Base-by-base conservation (phyloP, 2,329 filamentous ascomycete genomes). In the Endoconidiophora polonica region DNA sequence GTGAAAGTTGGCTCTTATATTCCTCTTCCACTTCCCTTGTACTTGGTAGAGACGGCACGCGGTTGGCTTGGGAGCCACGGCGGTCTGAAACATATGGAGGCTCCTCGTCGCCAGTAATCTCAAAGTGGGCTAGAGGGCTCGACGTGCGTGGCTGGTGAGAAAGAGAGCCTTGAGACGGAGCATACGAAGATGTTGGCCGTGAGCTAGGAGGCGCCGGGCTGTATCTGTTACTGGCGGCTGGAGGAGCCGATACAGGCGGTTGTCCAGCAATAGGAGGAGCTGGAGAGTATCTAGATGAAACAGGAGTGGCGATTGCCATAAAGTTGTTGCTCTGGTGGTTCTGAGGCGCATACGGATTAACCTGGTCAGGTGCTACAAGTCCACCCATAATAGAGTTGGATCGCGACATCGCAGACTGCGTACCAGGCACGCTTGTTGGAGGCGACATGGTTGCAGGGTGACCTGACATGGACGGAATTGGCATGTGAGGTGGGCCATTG, bases 61-160 rank as follows among this genome's bases (percentile, higher is more conserved):
- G 67, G 41, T 69, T 74, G 5, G 76, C 59, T 43, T 70, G 68
- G 36, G 72, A 73, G 66, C 52, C 73, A 68, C n/a, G 64, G 56
- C 37, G 66, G 59, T n/a, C 60, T 54, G 14, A 55, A 55, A n/a
- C 75, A 72, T 4, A 61, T 7, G 16, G 38, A 54, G 61, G 60
- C 5, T 63, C 53, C 43, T 65, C 63, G 29, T 68, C 66, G 48
- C 67, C 65, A 5, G 66, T 68, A 9, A 69, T 67, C 59, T 81
- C 77, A 52, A 78, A 80, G 56, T 81, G 76, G 4, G 77, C 77
- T 52, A 81, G 61, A 0, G 78, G 78, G 55, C 78, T 82, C 1
- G 77, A 81, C 1, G 78, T 81, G 55, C 78, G 68, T 6, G 78
- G 77, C 54, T 77, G 70, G 57, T 81, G 76, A 44, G 75, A 66